phyloP scores from a whole-genome alignment of 352 stramenopile genomes.

The Phytopythium litorale region DNA sequence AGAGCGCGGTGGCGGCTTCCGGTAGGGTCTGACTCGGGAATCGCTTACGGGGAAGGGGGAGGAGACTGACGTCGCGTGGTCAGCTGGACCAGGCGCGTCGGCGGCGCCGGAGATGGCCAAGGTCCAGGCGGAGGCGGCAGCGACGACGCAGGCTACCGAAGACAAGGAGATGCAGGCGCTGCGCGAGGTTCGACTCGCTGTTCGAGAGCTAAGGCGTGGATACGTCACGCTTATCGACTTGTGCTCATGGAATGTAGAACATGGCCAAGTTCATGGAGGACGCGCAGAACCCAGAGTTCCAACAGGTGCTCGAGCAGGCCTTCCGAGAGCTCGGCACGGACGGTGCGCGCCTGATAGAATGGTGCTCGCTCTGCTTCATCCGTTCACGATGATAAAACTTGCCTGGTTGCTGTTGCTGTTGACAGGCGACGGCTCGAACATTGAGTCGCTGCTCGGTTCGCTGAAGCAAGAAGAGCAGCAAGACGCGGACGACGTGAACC shows the following conservation, averaged over 20 bases:
- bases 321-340: conserved; percentile 79
- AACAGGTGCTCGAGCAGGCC: conserved; percentile 82
- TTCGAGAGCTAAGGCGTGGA: background rate
- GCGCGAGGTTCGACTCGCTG: conserved; percentile 41
- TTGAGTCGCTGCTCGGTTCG: conserved; percentile 67
- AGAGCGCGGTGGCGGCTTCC: conserved; percentile 5
- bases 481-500: conserved; percentile 73
- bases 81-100: conserved; percentile 5
- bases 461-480: conserved; percentile 42
- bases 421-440: conserved; percentile 51
- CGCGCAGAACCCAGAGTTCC: conserved; percentile 84
- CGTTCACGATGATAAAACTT: conserved; percentile 4
- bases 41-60: background rate
- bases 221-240: background rate
- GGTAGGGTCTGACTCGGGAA: background rate
- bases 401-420: background rate
- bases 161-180: conserved; percentile 57
- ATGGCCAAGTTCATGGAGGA: conserved; percentile 86
- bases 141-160: conserved; percentile 39
- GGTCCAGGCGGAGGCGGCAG: conserved; percentile 39
- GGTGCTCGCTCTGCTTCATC: background rate
- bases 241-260: conserved; percentile 33
- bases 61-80: background rate
- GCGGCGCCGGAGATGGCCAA: conserved; percentile 29
- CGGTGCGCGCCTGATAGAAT: conserved; percentile 22